Evolutionary conservation across 306 rosid species (phyloP).

Genomic region (Potentilla sterilis): DNA sequence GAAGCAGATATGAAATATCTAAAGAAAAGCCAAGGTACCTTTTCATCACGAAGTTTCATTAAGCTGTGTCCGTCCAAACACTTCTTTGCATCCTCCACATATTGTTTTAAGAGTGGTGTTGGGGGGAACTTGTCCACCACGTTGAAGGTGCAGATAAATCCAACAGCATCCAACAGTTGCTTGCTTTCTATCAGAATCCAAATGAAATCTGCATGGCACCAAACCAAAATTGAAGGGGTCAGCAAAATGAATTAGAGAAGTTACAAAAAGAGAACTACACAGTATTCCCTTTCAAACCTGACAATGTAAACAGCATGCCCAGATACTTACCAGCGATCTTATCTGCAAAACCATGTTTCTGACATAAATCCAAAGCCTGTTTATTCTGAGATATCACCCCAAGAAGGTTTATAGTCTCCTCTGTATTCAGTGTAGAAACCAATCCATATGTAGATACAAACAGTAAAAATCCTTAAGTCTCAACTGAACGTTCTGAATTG

Average conservation of each 20-base stretch:
- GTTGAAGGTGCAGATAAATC: slow-evolving; percentile 48
- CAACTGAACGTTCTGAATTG: slow-evolving; percentile 28
- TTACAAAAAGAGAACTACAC: too few species aligned
- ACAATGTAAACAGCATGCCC: too few species aligned
- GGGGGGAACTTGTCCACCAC: slow-evolving; percentile 39
- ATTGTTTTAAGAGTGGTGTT: slow-evolving; percentile 30
- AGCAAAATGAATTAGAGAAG: too few species aligned
- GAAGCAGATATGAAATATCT: not conserved
- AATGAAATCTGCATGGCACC: slow-evolving; percentile 36
- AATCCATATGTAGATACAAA: slow-evolving; percentile 29
- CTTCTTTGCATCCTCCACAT: slow-evolving; percentile 13
- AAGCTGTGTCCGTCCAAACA: too few species aligned
- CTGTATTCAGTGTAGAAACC: slow-evolving; percentile 28
- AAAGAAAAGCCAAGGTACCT: slow-evolving; percentile 16
- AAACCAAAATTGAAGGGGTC: too few species aligned
- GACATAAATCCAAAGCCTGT: slow-evolving; percentile 31
- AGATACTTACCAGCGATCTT: slow-evolving; percentile 30
- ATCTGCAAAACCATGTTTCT: slow-evolving; percentile 34
- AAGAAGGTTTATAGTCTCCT: slow-evolving; percentile 42
- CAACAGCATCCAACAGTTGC: slow-evolving; percentile 44
- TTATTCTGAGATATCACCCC: slow-evolving; percentile 26
- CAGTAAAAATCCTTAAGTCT: slow-evolving; percentile 27
- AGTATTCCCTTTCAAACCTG: too few species aligned
- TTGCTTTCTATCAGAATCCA: slow-evolving; percentile 34
- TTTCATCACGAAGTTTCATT: slow-evolving; percentile 2